Conservation (phyloP, 2,329 filamentous ascomycete species). For the Stachybotrys chlorohalonatus region DNA sequence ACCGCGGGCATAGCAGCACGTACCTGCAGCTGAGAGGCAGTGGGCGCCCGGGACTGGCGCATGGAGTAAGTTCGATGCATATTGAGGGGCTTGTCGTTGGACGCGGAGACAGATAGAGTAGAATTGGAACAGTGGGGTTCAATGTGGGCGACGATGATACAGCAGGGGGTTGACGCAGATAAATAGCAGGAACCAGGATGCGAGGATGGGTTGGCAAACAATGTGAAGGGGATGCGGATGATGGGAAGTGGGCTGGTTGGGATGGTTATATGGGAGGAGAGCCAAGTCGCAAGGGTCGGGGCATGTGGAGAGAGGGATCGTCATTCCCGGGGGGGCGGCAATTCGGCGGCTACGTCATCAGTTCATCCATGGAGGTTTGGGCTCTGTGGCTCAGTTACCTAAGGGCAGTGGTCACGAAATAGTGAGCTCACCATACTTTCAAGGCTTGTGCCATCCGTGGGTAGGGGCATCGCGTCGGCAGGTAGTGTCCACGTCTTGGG, state of each 20-base stretch:
- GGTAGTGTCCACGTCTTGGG: background rate
- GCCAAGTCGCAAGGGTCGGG: background rate
- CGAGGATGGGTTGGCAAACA: background rate
- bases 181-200: background rate
- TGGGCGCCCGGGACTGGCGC: constrained; percentile 94
- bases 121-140: constrained; percentile 6
- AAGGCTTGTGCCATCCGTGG: background rate
- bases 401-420: background rate
- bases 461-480: background rate
- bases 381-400: background rate
- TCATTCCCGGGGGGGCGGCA: constrained; percentile 2
- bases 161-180: constrained; percentile 5
- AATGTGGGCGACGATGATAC: constrained; percentile 1
- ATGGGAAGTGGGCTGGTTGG: constrained; percentile 1
- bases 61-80: constrained; percentile 99
- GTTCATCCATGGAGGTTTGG: background rate
- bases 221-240: background rate
- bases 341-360: constrained; percentile 10
- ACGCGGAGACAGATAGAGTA: background rate
- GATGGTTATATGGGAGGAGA: constrained; percentile 6
- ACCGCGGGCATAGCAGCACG: constrained; percentile 1
- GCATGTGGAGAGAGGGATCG: constrained; percentile 3
- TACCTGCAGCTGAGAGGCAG: constrained; percentile 67
- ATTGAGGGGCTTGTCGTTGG: constrained; percentile 14
- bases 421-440: background rate